These are phyloP conservation scores for Ilex paraguariensis DNA, from an alignment of 305 asterid species.

Conservation along the genomic window DNA sequence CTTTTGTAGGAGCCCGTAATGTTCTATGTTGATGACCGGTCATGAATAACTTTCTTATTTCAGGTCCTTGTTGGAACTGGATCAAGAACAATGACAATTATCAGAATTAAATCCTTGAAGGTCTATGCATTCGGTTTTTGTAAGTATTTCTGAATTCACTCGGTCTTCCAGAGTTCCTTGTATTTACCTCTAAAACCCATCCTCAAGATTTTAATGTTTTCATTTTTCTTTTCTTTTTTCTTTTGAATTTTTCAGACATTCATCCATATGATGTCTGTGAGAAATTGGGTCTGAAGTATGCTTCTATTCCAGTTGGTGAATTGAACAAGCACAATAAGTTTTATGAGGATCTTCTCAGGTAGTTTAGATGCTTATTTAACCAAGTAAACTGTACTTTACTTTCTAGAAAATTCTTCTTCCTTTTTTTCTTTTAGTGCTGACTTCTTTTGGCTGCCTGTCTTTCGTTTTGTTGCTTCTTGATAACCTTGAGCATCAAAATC, in stretches of 20 bases:
- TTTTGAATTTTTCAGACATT: conserved; percentile 42
- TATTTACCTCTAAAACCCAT: conserved; percentile 9
- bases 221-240: background rate
- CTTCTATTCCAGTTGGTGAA: conserved; percentile 60
- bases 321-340: conserved; percentile 65
- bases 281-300: conserved; percentile 87
- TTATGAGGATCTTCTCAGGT: conserved; percentile 92
- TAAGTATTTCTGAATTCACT: conserved; percentile 42
- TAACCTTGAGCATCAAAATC: no score
- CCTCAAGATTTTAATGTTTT: conserved; percentile 15
- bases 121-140: conserved; percentile 97
- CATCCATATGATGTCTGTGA: conserved; percentile 89
- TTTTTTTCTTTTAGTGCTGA: no score
- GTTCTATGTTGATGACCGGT: no score
- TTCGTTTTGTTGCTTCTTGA: no score
- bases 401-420: no score
- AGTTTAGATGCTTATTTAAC: conserved; percentile 13
- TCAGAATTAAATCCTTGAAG: conserved; percentile 82
- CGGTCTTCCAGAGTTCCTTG: conserved; percentile 4
- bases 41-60: conserved; percentile 10
- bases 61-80: conserved; percentile 99
- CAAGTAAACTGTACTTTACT: no score
- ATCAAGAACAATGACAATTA: conserved; percentile 74
- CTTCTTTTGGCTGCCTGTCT: no score
- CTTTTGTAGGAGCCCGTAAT: no score